Percentiles rank a stretch among this genome's conserved stretches.
phyloP scores from a whole-genome alignment of 108 stramenopile species.

The Schizochytrium sp. region DNA sequence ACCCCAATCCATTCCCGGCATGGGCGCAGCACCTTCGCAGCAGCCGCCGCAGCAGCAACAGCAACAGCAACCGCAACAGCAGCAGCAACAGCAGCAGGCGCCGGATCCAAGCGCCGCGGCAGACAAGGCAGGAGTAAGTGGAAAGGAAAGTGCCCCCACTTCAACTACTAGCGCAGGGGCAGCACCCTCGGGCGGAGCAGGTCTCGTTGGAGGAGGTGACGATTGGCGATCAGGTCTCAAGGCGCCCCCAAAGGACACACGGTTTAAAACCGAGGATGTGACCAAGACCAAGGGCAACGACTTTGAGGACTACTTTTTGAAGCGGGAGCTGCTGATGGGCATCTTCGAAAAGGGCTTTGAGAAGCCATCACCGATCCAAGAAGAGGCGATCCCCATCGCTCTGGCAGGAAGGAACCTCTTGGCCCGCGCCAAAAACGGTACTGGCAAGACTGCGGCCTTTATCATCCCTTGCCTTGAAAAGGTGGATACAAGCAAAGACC shows the following conservation, averaged over 20 bases:
- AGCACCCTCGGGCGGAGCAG: neutral
- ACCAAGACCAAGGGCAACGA: slow-evolving; percentile 90
- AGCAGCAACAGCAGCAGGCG: neutral
- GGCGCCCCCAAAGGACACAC: slow-evolving; percentile 66
- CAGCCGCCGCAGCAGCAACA: neutral
- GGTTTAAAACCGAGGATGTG: slow-evolving; percentile 88
- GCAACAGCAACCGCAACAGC: neutral
- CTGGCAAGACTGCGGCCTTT: slow-evolving; percentile 96
- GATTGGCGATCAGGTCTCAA: slow-evolving; percentile 50
- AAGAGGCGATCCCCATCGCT: slow-evolving; percentile 89
- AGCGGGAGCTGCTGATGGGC: slow-evolving; percentile 91
- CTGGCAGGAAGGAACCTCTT: slow-evolving; percentile 73
- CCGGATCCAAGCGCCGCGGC: neutral
- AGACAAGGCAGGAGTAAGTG: neutral
- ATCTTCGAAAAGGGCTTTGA: slow-evolving; percentile 99
- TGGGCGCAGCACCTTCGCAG: neutral
- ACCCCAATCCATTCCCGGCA: neutral
- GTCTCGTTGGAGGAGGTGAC: neutral
- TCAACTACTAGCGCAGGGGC: neutral
- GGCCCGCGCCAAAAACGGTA: slow-evolving; percentile 84
- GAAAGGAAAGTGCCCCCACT: neutral
- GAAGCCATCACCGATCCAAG: slow-evolving; percentile 93
- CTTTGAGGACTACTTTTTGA: slow-evolving; percentile 95
- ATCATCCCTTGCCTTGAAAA: slow-evolving; percentile 97
- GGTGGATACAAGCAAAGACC: slow-evolving; percentile 70